Evolutionary conservation across 2,329 filamentous ascomycete species (phyloP), one percentile per base, ranked within the genome.

Genomic region (Purpureocillium takamizusanense): DNA sequence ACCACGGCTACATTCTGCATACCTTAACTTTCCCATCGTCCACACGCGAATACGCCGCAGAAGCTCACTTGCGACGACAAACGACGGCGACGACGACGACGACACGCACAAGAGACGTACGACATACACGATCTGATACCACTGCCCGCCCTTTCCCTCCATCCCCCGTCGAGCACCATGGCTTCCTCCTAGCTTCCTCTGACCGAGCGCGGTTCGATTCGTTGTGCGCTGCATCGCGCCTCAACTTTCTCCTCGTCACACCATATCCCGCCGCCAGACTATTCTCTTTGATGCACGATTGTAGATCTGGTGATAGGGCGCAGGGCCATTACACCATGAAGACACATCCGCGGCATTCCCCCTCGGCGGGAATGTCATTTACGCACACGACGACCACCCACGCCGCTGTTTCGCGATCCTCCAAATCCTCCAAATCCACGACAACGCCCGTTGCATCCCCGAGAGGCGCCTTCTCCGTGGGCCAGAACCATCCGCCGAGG

Each of bases 401-500:
- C 39, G 56, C 64, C 21, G 21, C 21, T 10, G 21, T 25, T 33
- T 56, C 65, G 33, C 66, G 67, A 38, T 53, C 65, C 16, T 43
- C 47, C 14, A 59, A 55, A 38, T 47, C 57, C 25, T 56, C 57
- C 41, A 72, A 65, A 44, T 54, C 69, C 5, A 61, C 63, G 10
- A 77, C 64, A 7, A 77, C 76, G 1, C 75, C 78, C 3, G 42
- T 66, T 31, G 61, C 68, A 12, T 76, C 76, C 6, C 70, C 74
- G 32, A 65, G 67, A 36, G 60, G 65, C 44, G 63, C 70, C 14
- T 66, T 69, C 43, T 74, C 76, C 2, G 71, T 72, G 35, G 72
- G 74, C 46, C 74, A 79, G 52, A 55, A 66, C 16, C 61, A 70
- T 27, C 68, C 74, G 2, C 73, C 74, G 1, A 70, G 65, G 43